phyloP scores from a whole-genome alignment of 176 grass and related monocot genomes.

The Pharus latifolius region DNA sequence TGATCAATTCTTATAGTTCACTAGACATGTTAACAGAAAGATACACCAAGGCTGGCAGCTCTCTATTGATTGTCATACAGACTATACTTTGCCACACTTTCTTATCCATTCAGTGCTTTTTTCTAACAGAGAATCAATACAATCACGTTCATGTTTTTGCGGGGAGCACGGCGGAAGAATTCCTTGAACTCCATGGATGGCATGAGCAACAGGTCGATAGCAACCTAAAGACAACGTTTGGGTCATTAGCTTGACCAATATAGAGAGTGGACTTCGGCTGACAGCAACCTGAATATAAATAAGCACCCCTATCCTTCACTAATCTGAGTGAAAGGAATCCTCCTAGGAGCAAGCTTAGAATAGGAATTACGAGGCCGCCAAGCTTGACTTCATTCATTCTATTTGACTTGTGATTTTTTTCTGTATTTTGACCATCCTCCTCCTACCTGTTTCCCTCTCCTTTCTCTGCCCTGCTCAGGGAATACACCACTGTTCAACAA shows the following conservation, averaged over 20 bases:
- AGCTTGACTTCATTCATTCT: conserved; percentile 22
- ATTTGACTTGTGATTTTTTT: background rate
- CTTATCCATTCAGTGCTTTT: background rate
- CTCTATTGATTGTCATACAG: background rate
- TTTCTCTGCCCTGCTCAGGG: background rate
- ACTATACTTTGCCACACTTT: background rate
- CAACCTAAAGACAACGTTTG: background rate
- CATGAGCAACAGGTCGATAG: background rate
- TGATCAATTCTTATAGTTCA: background rate
- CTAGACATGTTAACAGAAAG: background rate
- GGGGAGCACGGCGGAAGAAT: background rate
- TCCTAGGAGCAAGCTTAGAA: background rate
- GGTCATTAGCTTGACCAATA: conserved; percentile 3
- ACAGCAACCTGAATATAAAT: conserved; percentile 16
- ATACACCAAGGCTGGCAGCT: background rate
- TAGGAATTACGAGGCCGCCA: conserved; percentile 15
- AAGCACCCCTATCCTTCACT: background rate
- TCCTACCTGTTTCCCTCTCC: background rate
- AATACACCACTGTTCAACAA: background rate
- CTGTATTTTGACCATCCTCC: background rate
- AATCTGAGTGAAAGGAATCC: conserved; percentile 4
- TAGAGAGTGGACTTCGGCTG: conserved; percentile 1
- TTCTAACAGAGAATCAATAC: background rate
- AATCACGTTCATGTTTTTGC: background rate
- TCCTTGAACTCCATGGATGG: background rate